Evolutionary conservation across 1,284 basidiomycete species (phyloP), one percentile per base, ranked within the genome.

Genomic region (Paramarasmius palmivorus): DNA sequence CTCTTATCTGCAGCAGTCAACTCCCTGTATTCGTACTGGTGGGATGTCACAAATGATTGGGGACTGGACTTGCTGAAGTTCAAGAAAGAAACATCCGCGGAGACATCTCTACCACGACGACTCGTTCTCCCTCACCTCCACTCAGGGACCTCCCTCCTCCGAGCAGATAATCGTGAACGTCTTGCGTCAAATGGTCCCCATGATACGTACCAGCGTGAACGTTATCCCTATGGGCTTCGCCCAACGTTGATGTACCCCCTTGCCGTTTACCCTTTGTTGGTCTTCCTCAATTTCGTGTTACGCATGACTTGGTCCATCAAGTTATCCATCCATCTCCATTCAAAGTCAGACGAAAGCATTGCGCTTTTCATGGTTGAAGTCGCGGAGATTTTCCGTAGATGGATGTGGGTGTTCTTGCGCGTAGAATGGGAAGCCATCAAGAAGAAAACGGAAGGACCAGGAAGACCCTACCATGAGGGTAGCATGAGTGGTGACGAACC

Each of bases 21-120:
- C 70, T 96, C 95, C 1, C 70, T 93, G 41, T 99, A 93, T 72
- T 96, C 94, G 5, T 98, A 97, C 70, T 99, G 94, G 92, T 99
- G 97, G 97, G 97, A 99, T 70, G 83, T 99, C 32, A 94, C 92
- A 42, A 93, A 98, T 67, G 97, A 99, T 70, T 99, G 96, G 96
- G 97, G 97, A 0, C 77, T 99, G 44, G 83, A 87, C 40, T 72
- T 98, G 25, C 75, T 98, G 54, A 79, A 79, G 50, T 68, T 70
- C 17, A 65, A 65, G 44, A 60, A 65, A 6, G 54, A 57, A 41
- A 9, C 29, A 26, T 52, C 53, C 26, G 62, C 58, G 50, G 58
- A 54, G 48, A 63, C 60, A 47, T 62, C 67, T 17, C 68, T 74
- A 12, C 73, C 73, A 15, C 73, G 73, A 45, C 71, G 72, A 29